Percentiles rank a stretch among this genome's conserved stretches.
Evolutionary conservation across 1,284 basidiomycete species (phyloP).

Genomic region (Psilocybe mexicana): DNA sequence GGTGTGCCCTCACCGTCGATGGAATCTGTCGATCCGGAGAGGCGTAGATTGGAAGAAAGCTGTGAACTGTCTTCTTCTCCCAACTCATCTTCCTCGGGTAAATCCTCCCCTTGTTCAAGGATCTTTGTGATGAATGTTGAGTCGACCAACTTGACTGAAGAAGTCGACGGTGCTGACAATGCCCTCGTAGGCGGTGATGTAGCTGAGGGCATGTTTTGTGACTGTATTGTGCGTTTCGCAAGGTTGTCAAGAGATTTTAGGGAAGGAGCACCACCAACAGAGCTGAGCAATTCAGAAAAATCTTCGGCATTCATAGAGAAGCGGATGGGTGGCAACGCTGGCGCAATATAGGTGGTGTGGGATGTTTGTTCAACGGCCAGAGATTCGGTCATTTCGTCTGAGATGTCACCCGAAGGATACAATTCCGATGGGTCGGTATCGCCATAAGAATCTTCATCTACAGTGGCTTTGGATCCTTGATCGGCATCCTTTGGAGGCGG

Average conservation of each 20-base stretch:
- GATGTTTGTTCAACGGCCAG: constrained; percentile 66
- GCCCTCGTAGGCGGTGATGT: constrained; percentile 37
- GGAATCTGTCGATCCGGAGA: constrained; percentile 18
- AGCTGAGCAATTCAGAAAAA: constrained; percentile 70
- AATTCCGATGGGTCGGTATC: constrained; percentile 18
- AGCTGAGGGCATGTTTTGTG: constrained; percentile 23
- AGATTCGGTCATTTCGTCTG: constrained; percentile 51
- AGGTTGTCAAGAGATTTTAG: constrained; percentile 45
- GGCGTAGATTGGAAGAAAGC: neutral
- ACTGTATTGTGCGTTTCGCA: constrained; percentile 42
- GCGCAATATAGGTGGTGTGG: constrained; percentile 74
- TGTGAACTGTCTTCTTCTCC: neutral
- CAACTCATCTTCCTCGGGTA: neutral
- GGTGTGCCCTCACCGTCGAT: neutral
- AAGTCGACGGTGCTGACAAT: constrained; percentile 26
- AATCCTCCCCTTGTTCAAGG: neutral
- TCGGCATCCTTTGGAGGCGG: constrained; percentile 52
- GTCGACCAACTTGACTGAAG: neutral
- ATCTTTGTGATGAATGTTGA: neutral
- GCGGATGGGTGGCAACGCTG: constrained; percentile 78
- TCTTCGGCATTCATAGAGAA: constrained; percentile 81
- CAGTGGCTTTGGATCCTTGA: constrained; percentile 6
- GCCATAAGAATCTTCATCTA: constrained; percentile 2
- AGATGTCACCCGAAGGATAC: constrained; percentile 28
- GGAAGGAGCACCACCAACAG: constrained; percentile 43